phyloP scores from a whole-genome alignment of 75 land plant genomes.

The Pseudotsuga menziesii region DNA sequence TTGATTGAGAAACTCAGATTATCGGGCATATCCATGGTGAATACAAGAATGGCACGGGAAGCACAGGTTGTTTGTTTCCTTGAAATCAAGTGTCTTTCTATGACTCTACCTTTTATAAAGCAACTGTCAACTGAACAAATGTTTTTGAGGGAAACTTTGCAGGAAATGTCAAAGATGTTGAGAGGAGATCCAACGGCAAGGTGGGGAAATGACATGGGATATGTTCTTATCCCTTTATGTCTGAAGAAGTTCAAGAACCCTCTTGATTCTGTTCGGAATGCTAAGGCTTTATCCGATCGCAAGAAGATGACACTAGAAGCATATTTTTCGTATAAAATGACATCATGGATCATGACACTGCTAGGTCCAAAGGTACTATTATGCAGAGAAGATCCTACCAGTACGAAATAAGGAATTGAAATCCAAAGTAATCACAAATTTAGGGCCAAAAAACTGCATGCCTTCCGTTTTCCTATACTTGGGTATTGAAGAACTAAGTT shows the following conservation, averaged over 20 bases:
- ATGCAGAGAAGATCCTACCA: background rate
- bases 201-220: constrained; percentile 74
- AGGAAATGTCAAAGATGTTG: constrained; percentile 65
- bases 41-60: constrained; percentile 44
- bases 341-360: constrained; percentile 38
- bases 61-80: constrained; percentile 23
- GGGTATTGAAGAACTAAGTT: constrained; percentile 1
- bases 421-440: background rate
- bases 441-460: background rate
- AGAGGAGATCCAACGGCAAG: constrained; percentile 26
- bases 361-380: constrained; percentile 53
- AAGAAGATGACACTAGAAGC: constrained; percentile 66
- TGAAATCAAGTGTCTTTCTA: constrained; percentile 1
- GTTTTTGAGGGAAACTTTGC: background rate
- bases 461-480: background rate
- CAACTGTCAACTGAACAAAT: background rate
- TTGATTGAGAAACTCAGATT: constrained; percentile 14
- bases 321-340: constrained; percentile 43
- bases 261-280: constrained; percentile 36
- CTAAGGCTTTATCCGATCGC: constrained; percentile 42
- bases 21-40: constrained; percentile 46
- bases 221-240: constrained; percentile 38
- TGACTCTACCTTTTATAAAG: background rate
- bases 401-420: no score
- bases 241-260: constrained; percentile 34